Base-by-base conservation (phyloP, 129 eudicot species). In the Lactuca saligna region DNA sequence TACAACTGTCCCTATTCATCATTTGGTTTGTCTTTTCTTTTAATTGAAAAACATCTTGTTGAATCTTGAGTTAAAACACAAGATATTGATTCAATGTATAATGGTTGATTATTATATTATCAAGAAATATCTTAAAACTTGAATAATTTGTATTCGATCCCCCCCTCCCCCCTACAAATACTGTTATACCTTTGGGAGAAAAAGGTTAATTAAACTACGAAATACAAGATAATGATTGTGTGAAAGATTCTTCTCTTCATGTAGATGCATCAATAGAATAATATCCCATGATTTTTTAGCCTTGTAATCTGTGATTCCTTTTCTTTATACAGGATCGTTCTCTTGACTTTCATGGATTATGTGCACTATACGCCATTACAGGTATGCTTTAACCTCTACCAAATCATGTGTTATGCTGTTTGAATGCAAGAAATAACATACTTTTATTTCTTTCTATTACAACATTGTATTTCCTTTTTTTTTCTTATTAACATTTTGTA, bases 1-100 rank as follows among this genome's bases (percentile, higher is more conserved):
- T 50, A 89, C 86, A 49, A 71, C 96, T 14, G 93, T 89, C 70
- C 96, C 96, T 7, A 86, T 89, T 70, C 93, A 89, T 80, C 96
- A 89, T 59, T 42, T 86, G 88, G 96, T 89, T 8, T 61, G 86
- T 61, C 53, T 57, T 50, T 54, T 49, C 17, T 9, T 17, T 54
- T 34, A 0, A 8, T 13, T 29, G 29, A 48, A 14, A 12, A 5
- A 17, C 14, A 60, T 17, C 50, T 72, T 39, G 25, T 61, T 61
- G 49, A 61, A 34, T 10, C 0, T 44, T 2, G 14, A 8, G 6
- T 8, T 8, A 44, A 44, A 44, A 0, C 14, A 44, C 50, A 44
- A 44, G 50, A 44, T 44, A 44, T 0, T 44, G 4, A 44, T 9
- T 44, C 13, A 44, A 2, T 44, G 14, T 44, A 9, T 44, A 44